Percentiles rank a stretch among this genome's conserved stretches.
phyloP scores from a whole-genome alignment of 768 basidiomycete species.

The Russula virescens region DNA sequence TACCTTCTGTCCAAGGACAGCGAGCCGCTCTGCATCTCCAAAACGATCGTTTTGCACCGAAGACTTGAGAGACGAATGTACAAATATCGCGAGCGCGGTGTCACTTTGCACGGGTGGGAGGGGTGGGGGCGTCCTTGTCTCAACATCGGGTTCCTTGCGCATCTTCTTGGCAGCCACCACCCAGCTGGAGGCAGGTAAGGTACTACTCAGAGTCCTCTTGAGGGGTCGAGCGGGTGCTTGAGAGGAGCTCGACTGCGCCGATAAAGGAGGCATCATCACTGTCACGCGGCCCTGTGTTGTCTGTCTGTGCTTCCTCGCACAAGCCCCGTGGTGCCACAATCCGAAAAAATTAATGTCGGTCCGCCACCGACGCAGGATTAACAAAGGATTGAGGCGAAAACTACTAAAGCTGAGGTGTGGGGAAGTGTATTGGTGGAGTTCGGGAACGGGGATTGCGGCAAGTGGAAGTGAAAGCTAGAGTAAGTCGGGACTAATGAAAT shows the following conservation, averaged over 20 bases:
- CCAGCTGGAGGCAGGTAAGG: background rate
- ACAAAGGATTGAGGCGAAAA: too few relatives aligned
- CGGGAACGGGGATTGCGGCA: background rate
- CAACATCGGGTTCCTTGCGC: background rate
- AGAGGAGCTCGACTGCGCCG: background rate
- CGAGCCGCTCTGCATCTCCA: conserved; percentile 53
- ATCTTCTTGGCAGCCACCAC: background rate
- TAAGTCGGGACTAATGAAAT: too few relatives aligned
- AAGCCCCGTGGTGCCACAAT: background rate
- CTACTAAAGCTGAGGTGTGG: too few relatives aligned
- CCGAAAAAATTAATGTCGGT: too few relatives aligned
- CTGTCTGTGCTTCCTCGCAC: conserved; percentile 15
- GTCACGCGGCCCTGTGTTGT: conserved; percentile 16
- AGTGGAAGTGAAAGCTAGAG: background rate
- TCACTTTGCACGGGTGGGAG: conserved; percentile 24
- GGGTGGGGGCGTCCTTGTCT: conserved; percentile 5
- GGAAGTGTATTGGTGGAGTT: too few relatives aligned
- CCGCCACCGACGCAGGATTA: too few relatives aligned
- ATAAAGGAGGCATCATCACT: conserved; percentile 10
- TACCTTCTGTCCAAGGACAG: conserved; percentile 44
- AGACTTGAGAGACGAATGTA: conserved; percentile 57
- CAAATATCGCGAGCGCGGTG: conserved; percentile 53
- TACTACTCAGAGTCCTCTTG: background rate
- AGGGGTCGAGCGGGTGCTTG: background rate
- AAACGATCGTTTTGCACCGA: conserved; percentile 32